These are phyloP conservation scores for Aspergillus leporis DNA, from an alignment of 495 filamentous ascomycete genomes.

Conservation along the genomic window DNA sequence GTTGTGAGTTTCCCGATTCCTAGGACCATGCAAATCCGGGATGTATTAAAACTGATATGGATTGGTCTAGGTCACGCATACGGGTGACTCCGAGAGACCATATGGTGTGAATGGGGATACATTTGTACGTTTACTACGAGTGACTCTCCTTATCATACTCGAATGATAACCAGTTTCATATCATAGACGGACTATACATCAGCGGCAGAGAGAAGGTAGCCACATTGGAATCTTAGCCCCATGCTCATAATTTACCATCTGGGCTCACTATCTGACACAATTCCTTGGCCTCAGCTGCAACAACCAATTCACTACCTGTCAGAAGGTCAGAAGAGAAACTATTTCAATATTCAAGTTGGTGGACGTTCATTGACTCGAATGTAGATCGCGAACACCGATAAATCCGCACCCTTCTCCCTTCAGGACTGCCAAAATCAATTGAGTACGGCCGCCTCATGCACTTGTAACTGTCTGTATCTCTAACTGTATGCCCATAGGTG, in stretches of 20 bases:
- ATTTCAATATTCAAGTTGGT: not conserved
- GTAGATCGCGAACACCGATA: slow-evolving; percentile 20
- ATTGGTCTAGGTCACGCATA: slow-evolving; percentile 25
- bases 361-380: not conserved
- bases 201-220: slow-evolving; percentile 31
- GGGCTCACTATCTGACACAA: not conserved
- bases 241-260: not conserved
- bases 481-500: not conserved
- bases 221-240: not conserved
- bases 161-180: slow-evolving; percentile 1
- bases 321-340: slow-evolving; percentile 10
- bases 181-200: slow-evolving; percentile 39
- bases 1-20: slow-evolving; percentile 6
- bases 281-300: slow-evolving; percentile 19
- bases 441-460: slow-evolving; percentile 9
- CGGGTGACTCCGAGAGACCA: slow-evolving; percentile 36
- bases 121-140: slow-evolving; percentile 39
- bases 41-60: slow-evolving; percentile 4
- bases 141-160: not conserved
- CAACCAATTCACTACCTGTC: slow-evolving; percentile 26
- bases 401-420: slow-evolving; percentile 14
- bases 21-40: not conserved
- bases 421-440: slow-evolving; percentile 22
- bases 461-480: not conserved
- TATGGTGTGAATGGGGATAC: slow-evolving; percentile 48